Conservation (phyloP, 2,329 filamentous ascomycete genomes). For the Calonectria naviculata region DNA sequence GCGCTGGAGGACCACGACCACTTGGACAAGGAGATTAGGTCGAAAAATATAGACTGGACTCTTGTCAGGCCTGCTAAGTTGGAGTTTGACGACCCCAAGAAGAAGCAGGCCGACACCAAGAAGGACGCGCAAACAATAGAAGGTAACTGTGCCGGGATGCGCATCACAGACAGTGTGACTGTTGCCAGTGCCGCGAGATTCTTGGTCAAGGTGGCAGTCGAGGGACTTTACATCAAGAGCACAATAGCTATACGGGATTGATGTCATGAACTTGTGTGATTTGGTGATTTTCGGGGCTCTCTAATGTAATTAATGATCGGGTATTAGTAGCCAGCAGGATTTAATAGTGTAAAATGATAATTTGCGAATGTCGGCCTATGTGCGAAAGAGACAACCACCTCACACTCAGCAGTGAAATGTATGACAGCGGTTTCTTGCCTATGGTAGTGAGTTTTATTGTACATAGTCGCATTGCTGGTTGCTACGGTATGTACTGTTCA, state of each 20-base stretch:
- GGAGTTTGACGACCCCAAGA: conserved; percentile 43
- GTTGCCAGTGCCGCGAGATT: conserved; percentile 45
- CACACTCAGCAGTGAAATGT: no score
- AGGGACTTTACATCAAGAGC: conserved; percentile 31
- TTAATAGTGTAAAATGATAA: no score
- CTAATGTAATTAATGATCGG: no score
- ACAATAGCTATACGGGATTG: conserved; percentile 33
- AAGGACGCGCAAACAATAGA: conserved; percentile 41
- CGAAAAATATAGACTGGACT: conserved; percentile 49
- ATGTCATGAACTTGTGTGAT: background rate
- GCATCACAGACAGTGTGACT: conserved; percentile 43
- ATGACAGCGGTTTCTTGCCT: no score
- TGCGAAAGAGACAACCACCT: no score
- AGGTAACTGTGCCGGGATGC: conserved; percentile 44
- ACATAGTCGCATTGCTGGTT: no score
- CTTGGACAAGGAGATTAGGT: conserved; percentile 49
- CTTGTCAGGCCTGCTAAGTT: conserved; percentile 48
- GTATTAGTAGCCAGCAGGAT: no score
- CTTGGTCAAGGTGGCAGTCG: conserved; percentile 47
- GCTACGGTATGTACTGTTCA: no score
- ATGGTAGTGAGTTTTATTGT: no score
- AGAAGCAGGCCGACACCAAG: background rate
- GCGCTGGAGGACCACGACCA: conserved; percentile 50
- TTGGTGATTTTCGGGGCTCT: background rate
- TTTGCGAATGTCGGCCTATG: no score